Evolutionary conservation across 139 green algal genomes (phyloP).

Genomic region (Ettlia oleoabundans): DNA sequence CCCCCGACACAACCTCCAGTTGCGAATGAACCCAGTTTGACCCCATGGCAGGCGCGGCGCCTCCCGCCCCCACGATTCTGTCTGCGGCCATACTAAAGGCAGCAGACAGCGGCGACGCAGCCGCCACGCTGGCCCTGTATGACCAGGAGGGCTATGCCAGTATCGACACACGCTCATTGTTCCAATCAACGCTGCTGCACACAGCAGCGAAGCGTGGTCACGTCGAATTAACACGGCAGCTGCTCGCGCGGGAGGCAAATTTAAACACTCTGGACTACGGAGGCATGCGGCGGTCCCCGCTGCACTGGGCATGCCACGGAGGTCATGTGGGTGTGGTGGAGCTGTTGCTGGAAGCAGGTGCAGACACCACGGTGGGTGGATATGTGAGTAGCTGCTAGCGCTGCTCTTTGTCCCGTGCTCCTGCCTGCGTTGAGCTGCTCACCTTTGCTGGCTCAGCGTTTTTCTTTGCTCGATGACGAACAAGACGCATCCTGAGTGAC

Average conservation of each 20-base stretch:
- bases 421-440: background rate
- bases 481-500: background rate
- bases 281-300: conserved; percentile 13
- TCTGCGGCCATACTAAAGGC: background rate
- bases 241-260: background rate
- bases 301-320: conserved; percentile 29
- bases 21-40: too few species aligned
- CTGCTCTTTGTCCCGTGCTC: background rate
- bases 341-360: background rate
- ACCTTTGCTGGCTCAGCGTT: background rate
- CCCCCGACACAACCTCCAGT: too few species aligned
- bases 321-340: conserved; percentile 18
- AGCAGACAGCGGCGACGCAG: background rate
- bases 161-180: background rate
- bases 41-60: background rate
- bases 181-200: conserved; percentile 25
- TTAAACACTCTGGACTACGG: conserved; percentile 11
- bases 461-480: background rate
- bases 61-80: background rate
- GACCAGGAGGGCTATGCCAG: conserved; percentile 8
- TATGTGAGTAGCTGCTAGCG: background rate
- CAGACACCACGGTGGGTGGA: conserved; percentile 8
- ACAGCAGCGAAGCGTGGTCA: background rate
- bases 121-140: background rate
- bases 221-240: background rate